A percentile compares a stretch with the other conserved stretches of the same genome.
Conservation (phyloP, 768 basidiomycete genomes). For the Naganishia onofrii region DNA sequence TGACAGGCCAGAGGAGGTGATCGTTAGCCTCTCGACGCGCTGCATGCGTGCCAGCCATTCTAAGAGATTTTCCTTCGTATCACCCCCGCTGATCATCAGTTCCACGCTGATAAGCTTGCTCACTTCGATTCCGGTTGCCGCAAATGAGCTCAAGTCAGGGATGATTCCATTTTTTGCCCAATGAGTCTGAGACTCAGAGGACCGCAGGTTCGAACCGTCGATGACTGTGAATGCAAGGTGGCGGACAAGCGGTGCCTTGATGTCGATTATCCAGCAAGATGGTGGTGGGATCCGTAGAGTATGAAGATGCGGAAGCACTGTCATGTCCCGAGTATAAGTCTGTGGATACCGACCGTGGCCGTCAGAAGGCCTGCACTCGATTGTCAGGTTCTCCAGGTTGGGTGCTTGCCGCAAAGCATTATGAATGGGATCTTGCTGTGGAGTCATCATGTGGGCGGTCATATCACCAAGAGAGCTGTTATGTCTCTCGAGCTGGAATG, state of each 20-base stretch:
- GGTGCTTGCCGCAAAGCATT: not conserved
- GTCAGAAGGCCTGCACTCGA: not conserved
- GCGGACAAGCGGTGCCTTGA: not conserved
- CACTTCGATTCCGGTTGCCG: not conserved
- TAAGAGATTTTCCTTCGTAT: not conserved
- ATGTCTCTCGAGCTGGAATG: too few relatives aligned
- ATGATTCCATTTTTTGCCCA: not conserved
- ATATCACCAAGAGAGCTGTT: too few relatives aligned
- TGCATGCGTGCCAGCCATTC: not conserved
- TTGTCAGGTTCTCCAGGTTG: not conserved
- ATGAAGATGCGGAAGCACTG: not conserved
- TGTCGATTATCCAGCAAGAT: not conserved
- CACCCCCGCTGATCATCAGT: not conserved
- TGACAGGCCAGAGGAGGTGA: not conserved
- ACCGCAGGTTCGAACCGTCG: not conserved
- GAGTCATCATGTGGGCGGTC: too few relatives aligned
- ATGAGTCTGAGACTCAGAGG: not conserved
- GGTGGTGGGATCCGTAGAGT: conserved; percentile 5
- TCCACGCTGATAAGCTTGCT: not conserved
- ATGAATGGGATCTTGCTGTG: too few relatives aligned
- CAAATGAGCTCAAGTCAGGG: not conserved
- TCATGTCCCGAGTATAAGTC: not conserved
- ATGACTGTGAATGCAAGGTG: not conserved
- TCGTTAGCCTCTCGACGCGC: not conserved
- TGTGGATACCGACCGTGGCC: not conserved